phyloP scores from a whole-genome alignment of 2,329 filamentous ascomycete genomes.

The Neoarthrinium moseri region DNA sequence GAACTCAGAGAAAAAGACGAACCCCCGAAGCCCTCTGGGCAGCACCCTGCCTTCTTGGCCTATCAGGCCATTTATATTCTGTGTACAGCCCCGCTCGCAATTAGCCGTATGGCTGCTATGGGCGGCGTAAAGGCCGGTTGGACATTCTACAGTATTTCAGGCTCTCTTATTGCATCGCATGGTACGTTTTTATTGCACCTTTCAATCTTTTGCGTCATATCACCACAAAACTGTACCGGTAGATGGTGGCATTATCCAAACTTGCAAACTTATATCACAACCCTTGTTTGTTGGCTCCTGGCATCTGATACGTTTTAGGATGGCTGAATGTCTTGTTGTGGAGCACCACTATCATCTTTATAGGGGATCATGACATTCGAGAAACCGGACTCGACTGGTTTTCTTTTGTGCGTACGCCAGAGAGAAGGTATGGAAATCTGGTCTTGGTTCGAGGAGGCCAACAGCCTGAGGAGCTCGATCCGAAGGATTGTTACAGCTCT shows the following conservation, averaged over 20 bases:
- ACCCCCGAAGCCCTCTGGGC: conserved; percentile 6
- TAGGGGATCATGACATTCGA: conserved; percentile 1
- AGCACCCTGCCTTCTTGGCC: conserved; percentile 5
- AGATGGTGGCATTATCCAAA: too few species aligned
- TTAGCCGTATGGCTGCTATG: conserved; percentile 3
- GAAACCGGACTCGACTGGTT: conserved; percentile 6
- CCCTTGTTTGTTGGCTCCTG: too few species aligned
- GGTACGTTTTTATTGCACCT: too few species aligned
- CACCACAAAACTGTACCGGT: too few species aligned
- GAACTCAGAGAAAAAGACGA: background rate
- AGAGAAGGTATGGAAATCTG: conserved; percentile 6
- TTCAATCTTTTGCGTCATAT: too few species aligned
- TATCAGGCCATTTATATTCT: conserved; percentile 8
- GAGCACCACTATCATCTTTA: conserved; percentile 7
- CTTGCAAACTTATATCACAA: too few species aligned
- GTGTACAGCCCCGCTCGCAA: conserved; percentile 1
- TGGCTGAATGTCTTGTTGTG: conserved; percentile 7
- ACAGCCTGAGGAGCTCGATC: background rate
- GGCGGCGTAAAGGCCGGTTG: background rate
- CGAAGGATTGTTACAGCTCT: too few species aligned
- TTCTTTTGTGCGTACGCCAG: conserved; percentile 2
- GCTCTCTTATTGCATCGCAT: conserved; percentile 4
- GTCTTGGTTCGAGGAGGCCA: conserved; percentile 2
- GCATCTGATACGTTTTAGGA: too few species aligned
- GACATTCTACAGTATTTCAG: background rate